Evolutionary conservation across 1,284 basidiomycete species (phyloP).

Genomic region (Porodaedalea pini): DNA sequence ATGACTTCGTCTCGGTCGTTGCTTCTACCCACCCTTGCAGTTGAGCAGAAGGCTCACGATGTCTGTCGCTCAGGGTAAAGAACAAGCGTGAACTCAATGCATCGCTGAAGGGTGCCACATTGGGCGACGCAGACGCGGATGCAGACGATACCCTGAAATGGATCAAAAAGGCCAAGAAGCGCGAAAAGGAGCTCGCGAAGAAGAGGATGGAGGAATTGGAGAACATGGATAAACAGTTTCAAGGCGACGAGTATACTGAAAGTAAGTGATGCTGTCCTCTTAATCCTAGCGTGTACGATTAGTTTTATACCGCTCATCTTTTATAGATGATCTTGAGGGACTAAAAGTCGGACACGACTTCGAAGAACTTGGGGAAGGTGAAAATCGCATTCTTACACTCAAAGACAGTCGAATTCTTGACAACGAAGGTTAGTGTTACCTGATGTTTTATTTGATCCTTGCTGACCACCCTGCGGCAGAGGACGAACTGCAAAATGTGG

Average conservation of each 20-base stretch:
- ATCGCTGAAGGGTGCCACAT: constrained; percentile 85
- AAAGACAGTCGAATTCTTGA: constrained; percentile 94
- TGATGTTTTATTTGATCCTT: neutral
- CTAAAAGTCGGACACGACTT: constrained; percentile 96
- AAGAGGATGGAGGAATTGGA: constrained; percentile 78
- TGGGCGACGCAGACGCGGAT: constrained; percentile 77
- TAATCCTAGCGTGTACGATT: neutral
- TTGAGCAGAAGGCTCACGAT: constrained; percentile 41
- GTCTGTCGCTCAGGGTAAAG: constrained; percentile 64
- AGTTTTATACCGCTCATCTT: constrained; percentile 1
- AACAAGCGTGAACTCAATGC: constrained; percentile 89
- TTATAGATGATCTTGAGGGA: constrained; percentile 80
- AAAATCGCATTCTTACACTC: constrained; percentile 92
- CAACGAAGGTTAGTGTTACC: constrained; percentile 67
- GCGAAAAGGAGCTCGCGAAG: constrained; percentile 77
- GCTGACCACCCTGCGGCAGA: constrained; percentile 47
- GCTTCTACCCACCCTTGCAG: constrained; percentile 46
- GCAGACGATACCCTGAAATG: constrained; percentile 79
- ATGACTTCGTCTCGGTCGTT: constrained; percentile 32
- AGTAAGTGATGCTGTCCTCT: constrained; percentile 45
- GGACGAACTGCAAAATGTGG: constrained; percentile 95
- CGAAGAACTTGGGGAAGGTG: constrained; percentile 87
- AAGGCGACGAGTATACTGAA: constrained; percentile 73
- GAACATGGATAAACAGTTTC: constrained; percentile 73
- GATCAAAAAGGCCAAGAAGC: constrained; percentile 87